Percentiles rank a stretch among this genome's conserved stretches.
phyloP scores from a whole-genome alignment of 2,329 filamentous ascomycete species.

The Fusarium sp. region DNA sequence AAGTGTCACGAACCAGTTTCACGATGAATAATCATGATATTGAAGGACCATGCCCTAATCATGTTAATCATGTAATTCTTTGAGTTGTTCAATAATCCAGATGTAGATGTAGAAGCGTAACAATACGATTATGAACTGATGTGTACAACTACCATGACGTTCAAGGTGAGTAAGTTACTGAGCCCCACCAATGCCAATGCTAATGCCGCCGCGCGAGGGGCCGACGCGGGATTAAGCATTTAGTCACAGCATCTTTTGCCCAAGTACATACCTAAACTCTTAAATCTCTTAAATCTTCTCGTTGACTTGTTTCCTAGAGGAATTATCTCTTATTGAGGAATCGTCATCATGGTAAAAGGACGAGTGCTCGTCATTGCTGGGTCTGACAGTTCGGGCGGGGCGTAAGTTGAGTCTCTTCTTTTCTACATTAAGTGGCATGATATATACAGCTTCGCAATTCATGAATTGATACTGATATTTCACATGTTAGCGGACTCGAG shows the following conservation, averaged over 20 bases:
- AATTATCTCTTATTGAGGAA: not conserved
- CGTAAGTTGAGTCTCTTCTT: conserved; percentile 64
- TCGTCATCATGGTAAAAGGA: conserved; percentile 55
- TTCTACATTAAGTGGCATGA: conserved; percentile 12
- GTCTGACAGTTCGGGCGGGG: conserved; percentile 92
- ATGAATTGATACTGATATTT: not conserved
- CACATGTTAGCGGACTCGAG: conserved; percentile 80
- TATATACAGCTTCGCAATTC: not conserved
- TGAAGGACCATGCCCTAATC: not conserved
- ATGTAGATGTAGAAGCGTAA: conserved; percentile 1
- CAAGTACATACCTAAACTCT: not conserved
- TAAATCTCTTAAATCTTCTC: not conserved
- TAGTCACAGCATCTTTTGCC: not conserved
- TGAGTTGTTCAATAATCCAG: not conserved
- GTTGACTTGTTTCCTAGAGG: not conserved
- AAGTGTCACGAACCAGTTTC: not conserved
- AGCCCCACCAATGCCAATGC: conserved; percentile 35
- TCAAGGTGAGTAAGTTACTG: conserved; percentile 10
- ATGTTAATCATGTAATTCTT: not conserved
- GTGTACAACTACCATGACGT: conserved; percentile 22
- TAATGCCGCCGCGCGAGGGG: conserved; percentile 6
- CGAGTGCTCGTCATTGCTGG: conserved; percentile 87
- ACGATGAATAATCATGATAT: not conserved
- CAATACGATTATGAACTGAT: conserved; percentile 31
- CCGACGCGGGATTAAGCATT: conserved; percentile 35